Evolutionary conservation across 2,329 filamentous ascomycete genomes (phyloP).

Genomic region (Lecanicillium sp.): DNA sequence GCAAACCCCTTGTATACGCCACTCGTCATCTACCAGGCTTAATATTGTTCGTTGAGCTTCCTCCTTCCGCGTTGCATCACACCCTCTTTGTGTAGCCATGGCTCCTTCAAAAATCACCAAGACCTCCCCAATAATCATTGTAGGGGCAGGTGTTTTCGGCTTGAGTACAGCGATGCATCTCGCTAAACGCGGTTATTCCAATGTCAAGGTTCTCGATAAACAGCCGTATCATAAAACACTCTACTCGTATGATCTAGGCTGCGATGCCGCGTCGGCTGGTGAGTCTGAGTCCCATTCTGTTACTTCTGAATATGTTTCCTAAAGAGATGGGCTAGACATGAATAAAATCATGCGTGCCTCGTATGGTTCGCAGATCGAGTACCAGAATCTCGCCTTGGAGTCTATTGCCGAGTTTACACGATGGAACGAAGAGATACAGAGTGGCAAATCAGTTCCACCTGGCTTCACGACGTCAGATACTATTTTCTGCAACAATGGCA

Average conservation of each 20-base stretch:
- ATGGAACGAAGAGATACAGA: conserved; percentile 35
- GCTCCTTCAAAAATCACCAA: conserved; percentile 6
- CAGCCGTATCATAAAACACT: conserved; percentile 30
- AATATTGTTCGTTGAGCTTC: no score
- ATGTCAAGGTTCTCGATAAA: conserved; percentile 41
- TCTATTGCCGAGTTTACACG: conserved; percentile 31
- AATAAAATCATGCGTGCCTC: conserved; percentile 31
- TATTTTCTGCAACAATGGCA: conserved; percentile 31
- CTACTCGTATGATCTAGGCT: conserved; percentile 33
- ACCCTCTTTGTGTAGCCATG: no score
- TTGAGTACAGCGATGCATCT: conserved; percentile 26
- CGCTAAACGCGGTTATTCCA: conserved; percentile 31
- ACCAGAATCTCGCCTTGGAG: conserved; percentile 36
- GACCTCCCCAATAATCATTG: conserved; percentile 13
- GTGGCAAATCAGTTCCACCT: conserved; percentile 21
- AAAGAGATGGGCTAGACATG: conserved; percentile 16
- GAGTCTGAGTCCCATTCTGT: background rate
- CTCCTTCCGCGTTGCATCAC: no score
- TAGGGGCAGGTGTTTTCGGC: conserved; percentile 23
- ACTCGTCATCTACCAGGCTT: no score
- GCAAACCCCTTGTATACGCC: no score
- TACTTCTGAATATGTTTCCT: background rate
- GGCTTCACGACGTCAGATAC: conserved; percentile 27
- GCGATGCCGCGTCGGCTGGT: conserved; percentile 36
- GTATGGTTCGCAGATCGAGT: conserved; percentile 33